phyloP scores from a whole-genome alignment of 345 rosid species.

The Barbarea vulgaris region DNA sequence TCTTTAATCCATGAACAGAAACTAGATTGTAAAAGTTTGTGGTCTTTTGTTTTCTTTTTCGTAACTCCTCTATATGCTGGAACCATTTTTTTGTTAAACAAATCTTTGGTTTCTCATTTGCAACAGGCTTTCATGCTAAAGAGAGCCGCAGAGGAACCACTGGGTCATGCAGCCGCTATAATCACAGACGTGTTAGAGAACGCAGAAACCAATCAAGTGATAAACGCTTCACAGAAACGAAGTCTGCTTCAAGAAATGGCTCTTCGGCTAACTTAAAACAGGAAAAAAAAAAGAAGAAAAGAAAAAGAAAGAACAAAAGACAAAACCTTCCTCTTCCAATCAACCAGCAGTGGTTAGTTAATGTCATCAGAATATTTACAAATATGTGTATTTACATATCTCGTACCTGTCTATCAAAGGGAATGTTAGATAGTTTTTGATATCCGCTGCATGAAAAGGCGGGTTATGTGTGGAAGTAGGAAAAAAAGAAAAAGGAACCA shows the following conservation, averaged over 20 bases:
- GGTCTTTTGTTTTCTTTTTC: background rate
- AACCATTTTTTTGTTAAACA: background rate
- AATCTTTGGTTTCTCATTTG: slow-evolving; percentile 7
- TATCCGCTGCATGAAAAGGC: slow-evolving; percentile 6
- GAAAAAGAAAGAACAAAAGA: background rate
- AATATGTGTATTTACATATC: slow-evolving; percentile 13
- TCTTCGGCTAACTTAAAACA: slow-evolving; percentile 62
- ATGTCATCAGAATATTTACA: background rate
- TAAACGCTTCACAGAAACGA: slow-evolving; percentile 86
- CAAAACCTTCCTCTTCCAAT: slow-evolving; percentile 14
- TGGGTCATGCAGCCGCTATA: slow-evolving; percentile 95
- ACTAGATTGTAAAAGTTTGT: background rate
- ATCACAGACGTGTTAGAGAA: slow-evolving; percentile 87
- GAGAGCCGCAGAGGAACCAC: slow-evolving; percentile 87
- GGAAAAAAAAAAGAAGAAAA: background rate
- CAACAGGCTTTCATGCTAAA: slow-evolving; percentile 92
- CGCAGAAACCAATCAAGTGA: slow-evolving; percentile 82
- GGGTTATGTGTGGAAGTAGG: slow-evolving; percentile 34
- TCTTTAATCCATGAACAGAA: too few species aligned
- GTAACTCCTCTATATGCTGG: background rate
- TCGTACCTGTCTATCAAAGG: slow-evolving; percentile 1
- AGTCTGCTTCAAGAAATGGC: slow-evolving; percentile 99
- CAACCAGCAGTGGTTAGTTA: slow-evolving; percentile 30
- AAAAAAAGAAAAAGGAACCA: slow-evolving; percentile 15
- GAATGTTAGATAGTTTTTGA: background rate